Evolutionary conservation across 108 stramenopile species (phyloP).

Genomic region (Mediolabrus comicus): DNA sequence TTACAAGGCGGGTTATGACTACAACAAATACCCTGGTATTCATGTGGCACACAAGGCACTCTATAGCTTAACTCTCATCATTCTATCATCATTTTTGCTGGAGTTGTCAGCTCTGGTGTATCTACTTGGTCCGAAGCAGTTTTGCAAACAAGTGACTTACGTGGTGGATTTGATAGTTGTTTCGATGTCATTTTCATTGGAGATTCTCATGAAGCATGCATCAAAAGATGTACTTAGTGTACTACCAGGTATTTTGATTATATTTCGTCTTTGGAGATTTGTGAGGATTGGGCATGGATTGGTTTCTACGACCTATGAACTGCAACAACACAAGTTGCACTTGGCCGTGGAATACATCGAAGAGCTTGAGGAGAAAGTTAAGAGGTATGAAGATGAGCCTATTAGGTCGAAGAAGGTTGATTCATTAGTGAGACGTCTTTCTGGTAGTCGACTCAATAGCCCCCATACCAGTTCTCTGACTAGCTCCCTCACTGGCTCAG

Average conservation of each 20-base stretch:
- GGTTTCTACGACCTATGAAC: conserved; percentile 28
- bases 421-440: background rate
- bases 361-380: conserved; percentile 24
- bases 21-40: conserved; percentile 22
- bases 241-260: conserved; percentile 20
- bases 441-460: too few relatives aligned
- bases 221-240: background rate
- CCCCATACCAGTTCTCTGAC: too few relatives aligned
- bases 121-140: conserved; percentile 22
- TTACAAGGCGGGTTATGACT: conserved; percentile 25
- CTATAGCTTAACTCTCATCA: conserved; percentile 6
- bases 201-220: conserved; percentile 16
- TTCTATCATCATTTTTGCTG: conserved; percentile 21
- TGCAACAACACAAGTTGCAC: conserved; percentile 20
- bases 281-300: conserved; percentile 43
- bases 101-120: conserved; percentile 22
- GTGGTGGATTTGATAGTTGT: conserved; percentile 35
- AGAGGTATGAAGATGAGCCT: conserved; percentile 8
- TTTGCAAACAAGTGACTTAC: conserved; percentile 16
- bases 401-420: background rate
- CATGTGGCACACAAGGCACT: conserved; percentile 19
- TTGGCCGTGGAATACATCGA: conserved; percentile 19
- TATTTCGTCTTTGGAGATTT: conserved; percentile 45
- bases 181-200: conserved; percentile 20
- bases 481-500: too few relatives aligned